A percentile compares a stretch with the other conserved stretches of the same genome.
Conservation (phyloP, 2,329 filamentous ascomycete species). For the Diaporthe humulicola region DNA sequence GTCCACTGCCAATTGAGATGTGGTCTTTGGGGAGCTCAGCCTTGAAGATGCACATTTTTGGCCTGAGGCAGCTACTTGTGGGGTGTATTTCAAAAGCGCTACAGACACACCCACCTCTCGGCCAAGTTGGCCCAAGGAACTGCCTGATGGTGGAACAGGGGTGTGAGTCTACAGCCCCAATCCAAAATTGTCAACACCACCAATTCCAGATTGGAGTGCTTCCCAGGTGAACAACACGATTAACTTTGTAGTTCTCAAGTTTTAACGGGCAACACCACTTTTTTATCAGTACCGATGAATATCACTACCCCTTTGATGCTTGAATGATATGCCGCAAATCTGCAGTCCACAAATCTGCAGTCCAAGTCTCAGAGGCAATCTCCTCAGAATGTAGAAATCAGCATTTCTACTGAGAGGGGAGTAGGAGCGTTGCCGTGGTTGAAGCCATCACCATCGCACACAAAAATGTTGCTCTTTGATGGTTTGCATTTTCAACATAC, state of each 20-base stretch:
- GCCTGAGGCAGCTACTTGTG: slow-evolving; percentile 36
- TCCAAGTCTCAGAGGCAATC: not conserved
- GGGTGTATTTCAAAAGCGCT: not conserved
- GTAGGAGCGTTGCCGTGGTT: not conserved
- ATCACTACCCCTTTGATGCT: not conserved
- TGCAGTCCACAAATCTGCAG: not conserved
- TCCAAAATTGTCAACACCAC: not conserved
- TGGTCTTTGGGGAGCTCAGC: slow-evolving; percentile 40
- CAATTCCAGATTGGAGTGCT: not conserved
- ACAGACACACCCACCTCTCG: not conserved
- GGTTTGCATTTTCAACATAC: not conserved
- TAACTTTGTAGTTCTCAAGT: not conserved
- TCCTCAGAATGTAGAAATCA: not conserved
- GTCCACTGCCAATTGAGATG: slow-evolving; percentile 38
- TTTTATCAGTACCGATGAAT: not conserved
- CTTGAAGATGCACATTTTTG: not conserved
- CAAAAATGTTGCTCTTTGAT: not conserved
- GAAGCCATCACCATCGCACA: not conserved
- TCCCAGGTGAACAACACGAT: not conserved
- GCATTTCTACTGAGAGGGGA: too few relatives aligned
- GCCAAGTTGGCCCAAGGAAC: not conserved
- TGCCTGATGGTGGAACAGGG: too few relatives aligned
- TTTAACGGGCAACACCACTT: not conserved
- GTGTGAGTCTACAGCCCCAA: not conserved
- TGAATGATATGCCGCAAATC: not conserved